A percentile compares a stretch with the other conserved stretches of the same genome.
Conservation (phyloP, 2,329 filamentous ascomycete genomes). For the Septoria linicola region DNA sequence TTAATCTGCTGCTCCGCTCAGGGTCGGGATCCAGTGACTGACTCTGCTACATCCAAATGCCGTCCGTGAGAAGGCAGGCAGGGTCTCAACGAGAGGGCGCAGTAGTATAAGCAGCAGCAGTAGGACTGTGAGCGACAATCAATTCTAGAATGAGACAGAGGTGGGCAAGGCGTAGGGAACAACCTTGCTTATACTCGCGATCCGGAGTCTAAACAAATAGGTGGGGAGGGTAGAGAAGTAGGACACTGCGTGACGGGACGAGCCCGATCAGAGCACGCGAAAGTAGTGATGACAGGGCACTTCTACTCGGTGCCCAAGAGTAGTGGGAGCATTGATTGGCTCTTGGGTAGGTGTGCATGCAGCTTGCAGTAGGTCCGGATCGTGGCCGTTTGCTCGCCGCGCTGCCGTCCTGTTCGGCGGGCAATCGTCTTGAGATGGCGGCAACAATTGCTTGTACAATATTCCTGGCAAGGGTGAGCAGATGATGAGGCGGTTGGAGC, state of each 20-base stretch:
- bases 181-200: constrained; percentile 35
- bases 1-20: constrained; percentile 2
- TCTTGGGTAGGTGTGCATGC: constrained; percentile 20
- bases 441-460: not conserved
- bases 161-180: constrained; percentile 31
- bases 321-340: constrained; percentile 3
- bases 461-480: too few relatives aligned
- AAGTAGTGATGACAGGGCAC: constrained; percentile 1
- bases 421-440: not conserved
- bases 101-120: constrained; percentile 9
- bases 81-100: constrained; percentile 13
- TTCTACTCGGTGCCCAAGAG: constrained; percentile 8
- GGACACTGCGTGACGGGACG: constrained; percentile 7
- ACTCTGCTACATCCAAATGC: constrained; percentile 23
- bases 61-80: constrained; percentile 12
- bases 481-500: too few relatives aligned
- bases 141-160: constrained; percentile 30
- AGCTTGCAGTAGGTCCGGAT: constrained; percentile 12
- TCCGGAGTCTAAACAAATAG: constrained; percentile 7
- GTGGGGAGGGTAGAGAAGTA: constrained; percentile 6
- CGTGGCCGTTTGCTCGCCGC: constrained; percentile 13
- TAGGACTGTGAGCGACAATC: constrained; percentile 30
- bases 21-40: constrained; percentile 12
- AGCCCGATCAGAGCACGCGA: constrained; percentile 9
- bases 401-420: constrained; percentile 9